Percentiles rank a stretch among this genome's conserved stretches.
Evolutionary conservation across 495 filamentous ascomycete species (phyloP).

Genomic region (Neurospora sp.): DNA sequence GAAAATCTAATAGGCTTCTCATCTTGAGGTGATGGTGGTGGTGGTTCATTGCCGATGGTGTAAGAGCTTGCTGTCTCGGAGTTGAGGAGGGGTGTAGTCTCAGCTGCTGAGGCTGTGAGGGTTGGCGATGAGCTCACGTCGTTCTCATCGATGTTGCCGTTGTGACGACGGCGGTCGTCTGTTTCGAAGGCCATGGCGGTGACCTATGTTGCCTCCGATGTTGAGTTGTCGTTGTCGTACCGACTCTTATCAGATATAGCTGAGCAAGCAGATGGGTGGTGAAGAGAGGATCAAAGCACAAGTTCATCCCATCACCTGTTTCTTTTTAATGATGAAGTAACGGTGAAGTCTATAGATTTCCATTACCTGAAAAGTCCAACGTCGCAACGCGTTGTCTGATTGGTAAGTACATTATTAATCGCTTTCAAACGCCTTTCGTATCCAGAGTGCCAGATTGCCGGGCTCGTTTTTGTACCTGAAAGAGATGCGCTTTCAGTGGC

Average conservation of each 20-base stretch:
- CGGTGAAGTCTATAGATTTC: neutral
- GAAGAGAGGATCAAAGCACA: neutral
- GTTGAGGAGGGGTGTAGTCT: slow-evolving; percentile 29
- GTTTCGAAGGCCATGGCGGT: neutral
- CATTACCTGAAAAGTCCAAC: neutral
- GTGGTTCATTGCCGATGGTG: slow-evolving; percentile 10
- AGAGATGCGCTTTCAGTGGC: neutral
- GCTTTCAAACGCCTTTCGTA: neutral
- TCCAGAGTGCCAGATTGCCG: neutral
- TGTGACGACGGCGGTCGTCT: neutral
- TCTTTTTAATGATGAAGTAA: neutral
- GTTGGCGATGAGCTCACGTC: slow-evolving; percentile 12
- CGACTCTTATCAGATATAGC: neutral
- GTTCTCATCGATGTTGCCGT: neutral
- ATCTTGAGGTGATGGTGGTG: neutral
- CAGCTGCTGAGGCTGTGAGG: slow-evolving; percentile 14
- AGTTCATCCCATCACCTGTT: neutral
- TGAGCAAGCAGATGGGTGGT: no score
- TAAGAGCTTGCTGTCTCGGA: slow-evolving; percentile 19
- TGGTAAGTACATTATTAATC: neutral
- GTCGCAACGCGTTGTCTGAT: neutral
- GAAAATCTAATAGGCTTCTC: slow-evolving; percentile 10
- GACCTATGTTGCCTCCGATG: neutral
- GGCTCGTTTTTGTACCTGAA: neutral
- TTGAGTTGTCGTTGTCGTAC: neutral